Base-by-base conservation (phyloP, 2,329 filamentous ascomycete genomes). In the Ophiostoma triangulosporum region DNA sequence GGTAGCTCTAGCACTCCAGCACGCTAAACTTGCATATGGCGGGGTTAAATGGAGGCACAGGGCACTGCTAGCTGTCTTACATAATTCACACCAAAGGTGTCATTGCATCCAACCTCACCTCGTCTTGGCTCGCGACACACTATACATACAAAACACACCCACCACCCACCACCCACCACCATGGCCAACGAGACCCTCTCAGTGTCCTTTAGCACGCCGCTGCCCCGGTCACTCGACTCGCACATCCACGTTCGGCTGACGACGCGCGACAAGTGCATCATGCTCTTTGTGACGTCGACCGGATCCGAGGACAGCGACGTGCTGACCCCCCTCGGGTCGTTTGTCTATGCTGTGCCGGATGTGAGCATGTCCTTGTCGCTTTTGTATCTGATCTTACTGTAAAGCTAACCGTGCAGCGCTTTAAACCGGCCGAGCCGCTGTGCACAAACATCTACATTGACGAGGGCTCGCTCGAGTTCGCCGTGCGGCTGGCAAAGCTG, bases 291-390 rank as follows among this genome's bases (percentile, higher is more conserved):
- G 46, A 79, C 80, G 1, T 83, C 81, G 0, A 72, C 75, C 3
- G 46, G 35, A 9, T 46, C 43, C 24, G 43, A 46, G 3, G 56
- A 54, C 11, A 54, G 46, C 53, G 77, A 78, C 51, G 64, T 68
- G 8, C 65, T 73, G 7, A 70, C 77, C 38, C 71, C 77, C 50
- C 76, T 97, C 68, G 91, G 93, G 3, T 95, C 88, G 50, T 91
- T 97, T 64, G 87, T 97, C 46, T 97, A 95, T 65, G 87, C 90
- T 3, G 79, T 98, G 66, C 91, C 93, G 15, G 86, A 95, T 70
- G 93, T 95, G 71, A 62, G 71, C n/a, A n/a, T n/a, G n/a, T n/a
- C n/a, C n/a, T n/a, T n/a, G n/a, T n/a, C n/a, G n/a, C n/a, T n/a
- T 65, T 26, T 17, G 50, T 46, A 1, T 32, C 22, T 31, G 35